Base-by-base conservation (phyloP, 177 flowering plant genomes). In the Telopea speciosissima region DNA sequence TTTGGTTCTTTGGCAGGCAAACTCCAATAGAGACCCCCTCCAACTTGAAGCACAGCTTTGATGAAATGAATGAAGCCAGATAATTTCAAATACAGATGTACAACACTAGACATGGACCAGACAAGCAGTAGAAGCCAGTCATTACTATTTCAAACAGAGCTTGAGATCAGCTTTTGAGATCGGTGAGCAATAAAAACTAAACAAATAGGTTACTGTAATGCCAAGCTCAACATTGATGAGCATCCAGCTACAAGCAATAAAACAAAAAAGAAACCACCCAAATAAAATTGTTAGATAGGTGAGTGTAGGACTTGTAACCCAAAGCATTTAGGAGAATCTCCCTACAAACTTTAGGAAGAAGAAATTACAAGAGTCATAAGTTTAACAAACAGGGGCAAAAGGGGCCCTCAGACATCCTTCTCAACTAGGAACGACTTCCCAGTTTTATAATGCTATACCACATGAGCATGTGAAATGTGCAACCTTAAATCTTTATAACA, bases 291-390 rank as follows among this genome's bases (percentile, higher is more conserved):
- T 74, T 68, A 67, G 65, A 67, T 24, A 63, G n/a, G 8, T 24
- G 60, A 60, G 68, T 64, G 68, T 70, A 52, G 61, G 68, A 70
- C 25, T 40, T 31, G 52, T 44, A 65, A 56, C 76, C 74, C 68
- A 61, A 74, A 64, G 40, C 63, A 63, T 68, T 62, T 63, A 36
- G 66, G 40, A 62, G 70, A 70, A 33, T 59, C 68, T 25, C 63
- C 62, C 65, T 74, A 71, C 73, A 73, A 60, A 61, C 49, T 49
- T 68, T 52, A 40, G 58, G 75, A 67, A 68, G 68, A 45, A 68
- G 68, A 45, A 62, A 73, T 68, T 76, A 70, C 73, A 76, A 75
- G 70, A 73, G 45, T 42, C 67, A 63, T 16, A 68, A 70, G 59
- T 68, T 71, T 73, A 56, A 76, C 68, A 72, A 74, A 59, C 70